Evolutionary conservation across 1,284 basidiomycete genomes (phyloP).

Genomic region (Rhodotorula sp.): DNA sequence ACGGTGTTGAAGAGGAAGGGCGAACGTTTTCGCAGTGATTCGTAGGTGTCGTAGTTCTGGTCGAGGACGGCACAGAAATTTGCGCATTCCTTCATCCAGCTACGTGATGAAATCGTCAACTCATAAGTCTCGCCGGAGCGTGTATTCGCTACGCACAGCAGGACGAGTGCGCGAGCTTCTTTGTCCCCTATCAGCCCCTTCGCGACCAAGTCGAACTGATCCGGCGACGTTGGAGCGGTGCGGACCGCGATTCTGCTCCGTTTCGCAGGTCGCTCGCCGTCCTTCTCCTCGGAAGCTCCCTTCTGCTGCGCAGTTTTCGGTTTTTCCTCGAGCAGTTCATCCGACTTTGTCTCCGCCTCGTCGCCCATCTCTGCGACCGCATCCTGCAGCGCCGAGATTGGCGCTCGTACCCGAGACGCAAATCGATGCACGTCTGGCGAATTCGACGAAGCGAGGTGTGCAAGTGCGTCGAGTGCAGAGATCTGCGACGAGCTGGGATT

Average conservation of each 20-base stretch:
- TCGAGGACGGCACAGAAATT: constrained; percentile 30
- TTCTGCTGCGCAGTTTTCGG: not conserved
- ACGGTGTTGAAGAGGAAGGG: constrained; percentile 27
- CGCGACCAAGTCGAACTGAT: constrained; percentile 15
- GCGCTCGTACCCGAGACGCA: constrained; percentile 10
- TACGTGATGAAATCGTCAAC: not conserved
- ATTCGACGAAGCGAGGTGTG: constrained; percentile 12
- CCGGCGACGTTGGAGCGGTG: not conserved
- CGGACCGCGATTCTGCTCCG: not conserved
- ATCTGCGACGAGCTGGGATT: not conserved
- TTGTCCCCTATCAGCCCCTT: constrained; percentile 34
- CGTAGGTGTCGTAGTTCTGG: constrained; percentile 20
- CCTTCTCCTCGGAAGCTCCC: not conserved
- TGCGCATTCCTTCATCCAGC: constrained; percentile 19
- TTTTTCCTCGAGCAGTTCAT: not conserved
- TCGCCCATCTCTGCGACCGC: constrained; percentile 19
- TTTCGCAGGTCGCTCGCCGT: constrained; percentile 10
- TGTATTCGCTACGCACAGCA: not conserved
- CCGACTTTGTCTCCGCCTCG: not conserved
- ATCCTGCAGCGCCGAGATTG: constrained; percentile 21
- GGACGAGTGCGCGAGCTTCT: constrained; percentile 37
- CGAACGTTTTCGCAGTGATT: constrained; percentile 4
- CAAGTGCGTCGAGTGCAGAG: constrained; percentile 22
- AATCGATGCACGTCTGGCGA: constrained; percentile 23
- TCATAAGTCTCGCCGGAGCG: not conserved